These are phyloP conservation scores for Xerocomus brunneocitrinus DNA, from an alignment of 768 basidiomycete genomes.

Conservation along the genomic window DNA sequence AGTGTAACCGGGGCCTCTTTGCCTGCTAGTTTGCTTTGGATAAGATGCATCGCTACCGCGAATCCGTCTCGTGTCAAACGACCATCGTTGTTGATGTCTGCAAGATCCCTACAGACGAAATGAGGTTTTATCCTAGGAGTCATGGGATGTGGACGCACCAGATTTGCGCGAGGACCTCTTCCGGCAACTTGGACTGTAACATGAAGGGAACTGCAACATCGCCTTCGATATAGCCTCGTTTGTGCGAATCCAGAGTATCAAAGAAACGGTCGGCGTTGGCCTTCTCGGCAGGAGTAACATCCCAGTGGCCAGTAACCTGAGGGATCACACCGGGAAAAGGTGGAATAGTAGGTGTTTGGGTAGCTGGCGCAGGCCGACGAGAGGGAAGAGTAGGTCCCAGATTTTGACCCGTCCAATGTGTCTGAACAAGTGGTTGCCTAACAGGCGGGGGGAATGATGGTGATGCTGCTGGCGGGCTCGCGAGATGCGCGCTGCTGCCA, in stretches of 20 bases:
- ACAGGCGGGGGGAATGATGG: constrained; percentile 41
- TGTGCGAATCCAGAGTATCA: constrained; percentile 70
- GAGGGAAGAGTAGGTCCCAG: constrained; percentile 21
- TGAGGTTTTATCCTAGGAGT: not conserved
- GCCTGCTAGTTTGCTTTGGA: constrained; percentile 79
- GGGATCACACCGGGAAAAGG: constrained; percentile 27
- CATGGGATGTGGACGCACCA: constrained; percentile 56
- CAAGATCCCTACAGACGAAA: constrained; percentile 68
- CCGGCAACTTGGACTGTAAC: constrained; percentile 80
- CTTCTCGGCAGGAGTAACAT: constrained; percentile 79
- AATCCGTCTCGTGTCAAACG: constrained; percentile 86
- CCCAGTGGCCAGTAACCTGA: constrained; percentile 54
- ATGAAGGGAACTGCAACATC: constrained; percentile 95
- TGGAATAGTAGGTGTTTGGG: constrained; percentile 22
- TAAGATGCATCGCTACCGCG: constrained; percentile 92
- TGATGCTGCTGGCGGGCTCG: constrained; percentile 47
- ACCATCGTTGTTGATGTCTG: constrained; percentile 87
- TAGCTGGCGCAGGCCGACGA: constrained; percentile 15
- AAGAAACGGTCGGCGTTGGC: constrained; percentile 74
- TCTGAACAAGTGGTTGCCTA: constrained; percentile 62
- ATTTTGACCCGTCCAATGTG: constrained; percentile 44
- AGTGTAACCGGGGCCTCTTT: constrained; percentile 69
- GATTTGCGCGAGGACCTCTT: constrained; percentile 80
- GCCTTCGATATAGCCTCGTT: constrained; percentile 81
- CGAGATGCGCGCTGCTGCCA: constrained; percentile 53